A percentile compares a stretch with the other conserved stretches of the same genome.
Conservation (phyloP, 768 basidiomycete genomes). For the Neoboletus brunneissimus region DNA sequence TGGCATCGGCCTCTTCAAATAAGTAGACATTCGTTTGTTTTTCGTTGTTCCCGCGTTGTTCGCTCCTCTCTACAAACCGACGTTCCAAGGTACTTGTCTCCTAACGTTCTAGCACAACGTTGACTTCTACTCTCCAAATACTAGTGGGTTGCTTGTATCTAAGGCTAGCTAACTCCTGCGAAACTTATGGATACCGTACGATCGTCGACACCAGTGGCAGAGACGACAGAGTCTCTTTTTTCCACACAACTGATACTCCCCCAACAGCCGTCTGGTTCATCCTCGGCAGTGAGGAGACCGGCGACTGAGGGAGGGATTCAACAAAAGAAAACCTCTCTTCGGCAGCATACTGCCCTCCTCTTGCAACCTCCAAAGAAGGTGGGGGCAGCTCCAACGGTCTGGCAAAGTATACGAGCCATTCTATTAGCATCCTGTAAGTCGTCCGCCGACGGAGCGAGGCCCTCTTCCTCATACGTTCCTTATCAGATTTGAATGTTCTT, state of each 20-base stretch:
- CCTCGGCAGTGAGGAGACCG: constrained; percentile 14
- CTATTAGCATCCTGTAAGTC: constrained; percentile 56
- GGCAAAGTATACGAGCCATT: constrained; percentile 52
- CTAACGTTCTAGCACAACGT: neutral
- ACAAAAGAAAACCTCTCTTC: constrained; percentile 11
- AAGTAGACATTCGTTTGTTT: neutral
- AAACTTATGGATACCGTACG: constrained; percentile 17
- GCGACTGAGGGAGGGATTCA: neutral
- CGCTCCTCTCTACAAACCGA: neutral
- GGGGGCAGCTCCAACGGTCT: constrained; percentile 43
- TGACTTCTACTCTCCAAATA: neutral
- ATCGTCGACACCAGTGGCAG: constrained; percentile 13
- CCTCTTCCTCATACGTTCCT: constrained; percentile 1
- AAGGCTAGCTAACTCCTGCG: neutral
- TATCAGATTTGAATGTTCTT: constrained; percentile 65
- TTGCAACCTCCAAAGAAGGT: constrained; percentile 37
- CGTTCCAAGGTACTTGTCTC: constrained; percentile 1
- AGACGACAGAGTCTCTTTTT: neutral
- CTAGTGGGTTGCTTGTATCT: constrained; percentile 8
- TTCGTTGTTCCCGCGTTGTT: neutral
- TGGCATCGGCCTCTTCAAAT: constrained; percentile 2
- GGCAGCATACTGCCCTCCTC: constrained; percentile 29
- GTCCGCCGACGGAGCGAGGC: neutral
- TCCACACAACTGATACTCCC: constrained; percentile 9
- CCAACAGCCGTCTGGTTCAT: constrained; percentile 3